Conservation (phyloP, 345 rosid genomes). For the Eucalyptus regnans region DNA sequence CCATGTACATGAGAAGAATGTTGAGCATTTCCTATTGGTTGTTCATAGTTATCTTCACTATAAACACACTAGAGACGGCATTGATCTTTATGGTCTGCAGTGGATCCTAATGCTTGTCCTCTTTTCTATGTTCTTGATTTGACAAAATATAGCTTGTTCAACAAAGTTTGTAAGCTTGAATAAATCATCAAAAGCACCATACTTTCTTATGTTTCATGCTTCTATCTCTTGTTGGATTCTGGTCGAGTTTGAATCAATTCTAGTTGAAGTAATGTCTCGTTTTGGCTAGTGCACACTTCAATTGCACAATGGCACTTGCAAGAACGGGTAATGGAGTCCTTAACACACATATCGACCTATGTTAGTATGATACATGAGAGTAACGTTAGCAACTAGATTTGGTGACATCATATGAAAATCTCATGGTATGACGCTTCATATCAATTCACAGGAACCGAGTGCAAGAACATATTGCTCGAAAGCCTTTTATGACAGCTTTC, state of each 20-base stretch:
- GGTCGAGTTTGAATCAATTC: background rate
- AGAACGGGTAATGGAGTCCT: background rate
- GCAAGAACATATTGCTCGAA: background rate
- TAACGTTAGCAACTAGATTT: fast-evolving
- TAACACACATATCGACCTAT: background rate
- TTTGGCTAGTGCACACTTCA: background rate
- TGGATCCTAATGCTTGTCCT: background rate
- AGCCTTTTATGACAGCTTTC: background rate
- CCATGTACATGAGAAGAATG: background rate
- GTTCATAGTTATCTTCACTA: background rate
- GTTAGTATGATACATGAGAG: background rate
- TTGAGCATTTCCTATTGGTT: background rate
- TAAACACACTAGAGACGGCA: background rate
- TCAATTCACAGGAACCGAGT: background rate
- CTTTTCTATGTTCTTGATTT: background rate
- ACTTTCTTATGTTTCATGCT: background rate
- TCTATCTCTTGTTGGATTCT: background rate
- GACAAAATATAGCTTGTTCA: background rate
- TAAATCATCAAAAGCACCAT: background rate
- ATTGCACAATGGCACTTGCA: background rate
- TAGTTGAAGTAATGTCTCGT: background rate
- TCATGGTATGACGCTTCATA: background rate
- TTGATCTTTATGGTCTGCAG: background rate
- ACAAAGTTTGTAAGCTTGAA: background rate
- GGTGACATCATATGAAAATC: background rate